Percentiles rank a stretch among this genome's conserved stretches.
These are phyloP conservation scores for Chionographis japonica DNA, from an alignment of 106 monocot species.

Conservation along the genomic window DNA sequence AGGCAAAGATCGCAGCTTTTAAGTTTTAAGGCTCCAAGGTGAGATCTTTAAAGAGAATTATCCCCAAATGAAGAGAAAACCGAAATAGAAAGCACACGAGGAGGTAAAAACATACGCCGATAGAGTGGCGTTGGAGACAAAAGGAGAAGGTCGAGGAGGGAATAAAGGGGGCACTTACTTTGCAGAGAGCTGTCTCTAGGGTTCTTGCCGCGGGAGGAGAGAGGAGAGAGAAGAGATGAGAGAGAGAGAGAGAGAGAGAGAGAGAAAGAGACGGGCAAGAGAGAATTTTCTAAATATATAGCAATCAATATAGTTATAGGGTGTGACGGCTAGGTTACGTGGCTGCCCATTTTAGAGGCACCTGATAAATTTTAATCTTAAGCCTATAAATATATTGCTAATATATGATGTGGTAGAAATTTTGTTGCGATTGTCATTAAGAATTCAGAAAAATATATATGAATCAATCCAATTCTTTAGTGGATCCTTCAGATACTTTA, in stretches of 20 bases:
- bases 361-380: no score
- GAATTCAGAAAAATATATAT: no score
- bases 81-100: neutral
- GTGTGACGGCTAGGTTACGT: no score
- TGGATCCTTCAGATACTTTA: no score
- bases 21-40: constrained; percentile 12
- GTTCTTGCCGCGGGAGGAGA: constrained; percentile 28
- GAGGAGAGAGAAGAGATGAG: constrained; percentile 16
- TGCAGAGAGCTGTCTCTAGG: constrained; percentile 29
- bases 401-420: no score
- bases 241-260: constrained; percentile 9
- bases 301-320: no score
- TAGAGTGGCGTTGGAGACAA: neutral
- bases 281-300: constrained; percentile 2
- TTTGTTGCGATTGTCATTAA: no score
- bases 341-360: no score
- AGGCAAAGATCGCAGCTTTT: neutral
- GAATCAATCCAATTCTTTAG: no score
- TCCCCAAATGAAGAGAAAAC: neutral
- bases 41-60: constrained; percentile 1
- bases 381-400: no score
- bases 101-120: neutral
- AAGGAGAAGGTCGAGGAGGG: constrained; percentile 8
- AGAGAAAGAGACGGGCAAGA: constrained; percentile 10
- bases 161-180: constrained; percentile 15